Evolutionary conservation across 1,284 basidiomycete genomes (phyloP).

Genomic region (Cryptococcus jaspeensis): DNA sequence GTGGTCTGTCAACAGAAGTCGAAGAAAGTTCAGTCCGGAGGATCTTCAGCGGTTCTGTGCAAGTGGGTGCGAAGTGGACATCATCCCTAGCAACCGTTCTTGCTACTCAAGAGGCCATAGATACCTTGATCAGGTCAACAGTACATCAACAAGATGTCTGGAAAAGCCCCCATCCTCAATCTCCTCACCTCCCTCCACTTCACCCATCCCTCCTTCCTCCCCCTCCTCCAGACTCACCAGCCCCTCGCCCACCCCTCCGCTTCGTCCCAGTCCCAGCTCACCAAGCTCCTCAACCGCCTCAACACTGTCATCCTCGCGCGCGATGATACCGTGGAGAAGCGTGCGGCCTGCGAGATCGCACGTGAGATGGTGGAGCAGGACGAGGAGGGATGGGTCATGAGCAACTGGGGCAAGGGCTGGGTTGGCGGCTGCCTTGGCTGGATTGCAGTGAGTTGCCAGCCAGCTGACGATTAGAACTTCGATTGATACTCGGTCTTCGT

Average conservation of each 20-base stretch:
- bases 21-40: neutral
- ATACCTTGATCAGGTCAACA: neutral
- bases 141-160: slow-evolving; percentile 1
- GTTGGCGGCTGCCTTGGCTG: slow-evolving; percentile 30
- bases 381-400: slow-evolving; percentile 39
- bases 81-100: no score
- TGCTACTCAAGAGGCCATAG: no score
- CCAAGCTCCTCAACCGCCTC: slow-evolving; percentile 40
- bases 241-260: slow-evolving; percentile 35
- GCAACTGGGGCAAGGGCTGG: slow-evolving; percentile 43
- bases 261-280: slow-evolving; percentile 21
- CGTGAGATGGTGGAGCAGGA: slow-evolving; percentile 35
- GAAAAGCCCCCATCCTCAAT: slow-evolving; percentile 2
- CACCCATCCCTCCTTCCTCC: slow-evolving; percentile 26
- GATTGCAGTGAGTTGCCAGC: slow-evolving; percentile 27
- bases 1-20: neutral
- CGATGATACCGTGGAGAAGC: slow-evolving; percentile 23
- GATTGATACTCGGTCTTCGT: neutral
- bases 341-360: slow-evolving; percentile 23
- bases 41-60: neutral
- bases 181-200: slow-evolving; percentile 34
- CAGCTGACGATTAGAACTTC: neutral
- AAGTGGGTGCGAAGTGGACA: no score
- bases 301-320: slow-evolving; percentile 36
- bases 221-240: slow-evolving; percentile 29